These are phyloP conservation scores for Neonectria faginata DNA, from an alignment of 2,329 filamentous ascomycete genomes.

Conservation along the genomic window DNA sequence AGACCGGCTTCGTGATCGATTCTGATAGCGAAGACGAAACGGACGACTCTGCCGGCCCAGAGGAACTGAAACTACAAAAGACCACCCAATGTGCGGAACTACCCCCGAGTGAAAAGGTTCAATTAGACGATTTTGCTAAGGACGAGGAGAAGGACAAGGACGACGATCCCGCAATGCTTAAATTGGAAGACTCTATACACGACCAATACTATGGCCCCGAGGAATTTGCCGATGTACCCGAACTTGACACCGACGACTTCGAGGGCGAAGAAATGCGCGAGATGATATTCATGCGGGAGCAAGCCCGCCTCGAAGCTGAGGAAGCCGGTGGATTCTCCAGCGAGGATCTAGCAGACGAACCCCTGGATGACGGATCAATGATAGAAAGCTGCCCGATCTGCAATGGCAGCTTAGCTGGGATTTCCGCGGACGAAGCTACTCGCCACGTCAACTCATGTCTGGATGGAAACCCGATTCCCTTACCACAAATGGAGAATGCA, in stretches of 20 bases:
- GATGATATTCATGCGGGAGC: constrained; percentile 80
- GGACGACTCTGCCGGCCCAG: constrained; percentile 27
- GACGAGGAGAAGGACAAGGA: constrained; percentile 34
- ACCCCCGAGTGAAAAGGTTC: constrained; percentile 36
- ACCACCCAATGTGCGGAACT: constrained; percentile 40
- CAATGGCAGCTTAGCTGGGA: constrained; percentile 69
- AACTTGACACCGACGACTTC: constrained; percentile 63
- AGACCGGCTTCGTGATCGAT: constrained; percentile 75
- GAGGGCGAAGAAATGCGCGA: constrained; percentile 75
- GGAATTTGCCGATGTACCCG: constrained; percentile 62
- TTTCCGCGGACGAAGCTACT: constrained; percentile 75
- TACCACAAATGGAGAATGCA: constrained; percentile 52
- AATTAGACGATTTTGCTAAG: constrained; percentile 41
- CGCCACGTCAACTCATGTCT: constrained; percentile 93
- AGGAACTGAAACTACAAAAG: constrained; percentile 14
- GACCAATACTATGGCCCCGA: constrained; percentile 53
- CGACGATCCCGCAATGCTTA: constrained; percentile 35
- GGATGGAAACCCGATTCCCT: constrained; percentile 79
- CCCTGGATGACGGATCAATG: constrained; percentile 48
- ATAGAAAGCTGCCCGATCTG: constrained; percentile 80
- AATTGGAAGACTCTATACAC: constrained; percentile 48
- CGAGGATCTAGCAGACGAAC: constrained; percentile 51
- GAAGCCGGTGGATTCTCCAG: constrained; percentile 58
- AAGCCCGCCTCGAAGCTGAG: constrained; percentile 73
- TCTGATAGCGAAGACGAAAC: constrained; percentile 66